A percentile compares a stretch with the other conserved stretches of the same genome.
These are phyloP conservation scores for Sistotremastrum suecicum DNA, from an alignment of 768 basidiomycete species.

Conservation along the genomic window DNA sequence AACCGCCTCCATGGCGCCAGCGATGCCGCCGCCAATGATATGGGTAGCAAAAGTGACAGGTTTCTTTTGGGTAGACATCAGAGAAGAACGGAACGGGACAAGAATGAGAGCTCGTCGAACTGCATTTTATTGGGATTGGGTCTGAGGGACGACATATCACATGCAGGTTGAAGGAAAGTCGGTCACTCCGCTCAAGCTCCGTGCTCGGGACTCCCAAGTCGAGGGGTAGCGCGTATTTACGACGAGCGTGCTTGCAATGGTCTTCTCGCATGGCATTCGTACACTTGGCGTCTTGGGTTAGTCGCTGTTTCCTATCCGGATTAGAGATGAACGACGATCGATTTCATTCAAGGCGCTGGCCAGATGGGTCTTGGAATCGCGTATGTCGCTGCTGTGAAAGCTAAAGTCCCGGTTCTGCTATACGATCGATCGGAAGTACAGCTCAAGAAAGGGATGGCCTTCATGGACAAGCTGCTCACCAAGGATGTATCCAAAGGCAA, in stretches of 20 bases:
- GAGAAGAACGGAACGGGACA: too few species aligned
- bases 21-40: constrained; percentile 87
- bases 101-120: too few species aligned
- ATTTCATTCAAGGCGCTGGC: constrained; percentile 38
- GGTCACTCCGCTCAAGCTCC: too few species aligned
- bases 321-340: background rate
- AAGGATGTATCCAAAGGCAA: constrained; percentile 83
- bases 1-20: constrained; percentile 88
- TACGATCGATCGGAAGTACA: constrained; percentile 69
- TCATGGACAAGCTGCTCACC: constrained; percentile 72
- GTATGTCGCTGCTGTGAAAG: constrained; percentile 71
- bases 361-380: constrained; percentile 87
- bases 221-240: too few species aligned
- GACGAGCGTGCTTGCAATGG: constrained; percentile 20
- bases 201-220: too few species aligned
- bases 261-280: constrained; percentile 57
- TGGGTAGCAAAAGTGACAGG: constrained; percentile 80
- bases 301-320: background rate
- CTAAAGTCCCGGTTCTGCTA: constrained; percentile 75
- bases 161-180: too few species aligned
- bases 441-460: constrained; percentile 52
- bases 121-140: too few species aligned
- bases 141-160: too few species aligned
- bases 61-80: constrained; percentile 29
- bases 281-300: constrained; percentile 51